These are phyloP conservation scores for Linum usitatissimum DNA, from an alignment of 345 rosid species.

Conservation along the genomic window DNA sequence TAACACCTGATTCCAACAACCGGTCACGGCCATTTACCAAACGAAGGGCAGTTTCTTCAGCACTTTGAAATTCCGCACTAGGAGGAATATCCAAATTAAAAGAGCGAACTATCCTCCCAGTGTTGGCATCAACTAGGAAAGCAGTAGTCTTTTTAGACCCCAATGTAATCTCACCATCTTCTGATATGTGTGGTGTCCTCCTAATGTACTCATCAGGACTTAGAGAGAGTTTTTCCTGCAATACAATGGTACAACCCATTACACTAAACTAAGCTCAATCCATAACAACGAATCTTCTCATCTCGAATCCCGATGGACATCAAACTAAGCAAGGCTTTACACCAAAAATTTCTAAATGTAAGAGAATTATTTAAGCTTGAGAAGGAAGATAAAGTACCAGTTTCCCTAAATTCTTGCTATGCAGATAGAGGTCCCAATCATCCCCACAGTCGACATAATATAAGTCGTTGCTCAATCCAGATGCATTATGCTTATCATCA, in stretches of 20 bases:
- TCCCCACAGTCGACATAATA: slow-evolving; percentile 48
- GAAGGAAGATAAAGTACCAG: slow-evolving; percentile 16
- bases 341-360: background rate
- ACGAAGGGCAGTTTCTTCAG: slow-evolving; percentile 7
- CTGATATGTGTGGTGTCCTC: slow-evolving; percentile 16
- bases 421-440: slow-evolving; percentile 48
- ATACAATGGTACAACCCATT: background rate
- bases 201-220: slow-evolving; percentile 19
- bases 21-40: slow-evolving; percentile 4
- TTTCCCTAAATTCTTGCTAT: slow-evolving; percentile 31
- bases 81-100: slow-evolving; percentile 10
- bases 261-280: background rate
- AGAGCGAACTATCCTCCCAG: slow-evolving; percentile 13
- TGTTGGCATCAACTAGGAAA: slow-evolving; percentile 19
- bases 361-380: background rate
- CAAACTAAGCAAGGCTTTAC: background rate
- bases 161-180: slow-evolving; percentile 17
- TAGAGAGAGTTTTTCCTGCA: slow-evolving; percentile 14
- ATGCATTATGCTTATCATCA: slow-evolving; percentile 19
- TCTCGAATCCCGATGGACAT: background rate
- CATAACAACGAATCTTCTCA: background rate
- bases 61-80: background rate
- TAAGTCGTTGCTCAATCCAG: slow-evolving; percentile 28
- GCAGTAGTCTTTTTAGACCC: slow-evolving; percentile 20
- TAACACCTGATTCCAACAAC: slow-evolving; percentile 6